phyloP scores from a whole-genome alignment of 2,329 filamentous ascomycete genomes.

The Calonectria leucothoes region DNA sequence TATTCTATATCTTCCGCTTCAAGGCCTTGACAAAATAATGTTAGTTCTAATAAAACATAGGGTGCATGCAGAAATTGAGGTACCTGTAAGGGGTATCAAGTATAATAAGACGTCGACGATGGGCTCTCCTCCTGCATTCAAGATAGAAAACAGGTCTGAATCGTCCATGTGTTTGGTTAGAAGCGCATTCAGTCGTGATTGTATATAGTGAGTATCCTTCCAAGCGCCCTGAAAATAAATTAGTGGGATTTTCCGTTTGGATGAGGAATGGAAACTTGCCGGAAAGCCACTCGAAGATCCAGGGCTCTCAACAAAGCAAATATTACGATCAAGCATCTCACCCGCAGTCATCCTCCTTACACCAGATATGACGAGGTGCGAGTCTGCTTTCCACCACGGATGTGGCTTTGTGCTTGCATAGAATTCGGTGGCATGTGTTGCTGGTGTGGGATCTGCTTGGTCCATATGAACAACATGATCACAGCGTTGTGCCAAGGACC shows the following conservation, averaged over 20 bases:
- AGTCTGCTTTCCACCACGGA: constrained; percentile 88
- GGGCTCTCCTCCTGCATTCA: constrained; percentile 84
- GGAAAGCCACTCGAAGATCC: constrained; percentile 67
- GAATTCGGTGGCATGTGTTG: constrained; percentile 68
- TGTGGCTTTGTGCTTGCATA: constrained; percentile 87
- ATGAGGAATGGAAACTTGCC: constrained; percentile 46
- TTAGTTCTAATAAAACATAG: not conserved
- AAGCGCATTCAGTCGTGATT: constrained; percentile 54
- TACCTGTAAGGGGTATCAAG: constrained; percentile 76
- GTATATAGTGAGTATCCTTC: constrained; percentile 77
- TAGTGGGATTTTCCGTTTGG: constrained; percentile 41
- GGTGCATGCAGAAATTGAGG: constrained; percentile 37
- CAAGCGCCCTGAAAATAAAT: constrained; percentile 66
- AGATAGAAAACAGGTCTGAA: constrained; percentile 78
- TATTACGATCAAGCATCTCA: constrained; percentile 85
- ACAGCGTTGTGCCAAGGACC: constrained; percentile 86
- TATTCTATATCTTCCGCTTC: constrained; percentile 71
- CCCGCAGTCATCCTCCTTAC: constrained; percentile 79
- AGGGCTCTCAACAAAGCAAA: constrained; percentile 92
- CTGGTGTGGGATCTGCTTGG: constrained; percentile 57
- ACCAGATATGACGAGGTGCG: constrained; percentile 69
- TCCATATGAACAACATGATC: constrained; percentile 96
- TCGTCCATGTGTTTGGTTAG: constrained; percentile 70
- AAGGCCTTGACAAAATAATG: constrained; percentile 42
- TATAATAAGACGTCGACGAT: constrained; percentile 91